Evolutionary conservation across 305 asterid species (phyloP), one percentile per base, ranked within the genome.

Genomic region (Nicotiana rustica): DNA sequence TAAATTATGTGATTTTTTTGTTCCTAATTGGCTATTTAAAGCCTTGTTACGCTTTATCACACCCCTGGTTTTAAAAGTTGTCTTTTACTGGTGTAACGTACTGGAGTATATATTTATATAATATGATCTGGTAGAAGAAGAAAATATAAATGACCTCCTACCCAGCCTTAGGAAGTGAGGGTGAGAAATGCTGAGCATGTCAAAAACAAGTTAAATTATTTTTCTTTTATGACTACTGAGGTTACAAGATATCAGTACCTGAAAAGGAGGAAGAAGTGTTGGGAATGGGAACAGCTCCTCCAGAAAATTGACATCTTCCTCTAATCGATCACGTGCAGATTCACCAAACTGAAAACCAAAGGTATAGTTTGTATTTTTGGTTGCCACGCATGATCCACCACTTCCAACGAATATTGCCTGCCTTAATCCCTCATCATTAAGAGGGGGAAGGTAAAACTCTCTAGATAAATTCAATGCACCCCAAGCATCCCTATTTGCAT

Each of bases 271-370:
- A 90, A 96, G 99, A 87, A 96, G 88, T 49, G 99, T 93, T 65
- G 98, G 98, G 89, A 89, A 96, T 36, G 99, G 99, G 87, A 93
- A 88, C 89, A 95, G 80, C 70, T 33, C 90, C 86, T 92, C 97
- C 56, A 95, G 92, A 89, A 91, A 83, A 79, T 91, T 90, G 67
- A 91, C 83, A 78, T 96, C 98, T 85, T 93, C 92, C 56, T 82
- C 84, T 55, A 87, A 89, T 82, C 94, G 89, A 79, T 75, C 81
- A 77, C 79, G 83, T 86, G 91, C 97, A 84, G 87, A 85, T 79
- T 90, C 94, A 86, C 90, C 93, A 85, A 91, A 94, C 87, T 84
- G 93, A 86, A 90, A 92, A 70, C 95, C 93, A 68, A 79, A 92
- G 83, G 87, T 78, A 85, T 85, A 93, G 87, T 95, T 89, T n/a